Percentiles rank a stretch among this genome's conserved stretches.
phyloP scores from a whole-genome alignment of 2,329 filamentous ascomycete genomes.

The Alternaria hordeiaustralica region DNA sequence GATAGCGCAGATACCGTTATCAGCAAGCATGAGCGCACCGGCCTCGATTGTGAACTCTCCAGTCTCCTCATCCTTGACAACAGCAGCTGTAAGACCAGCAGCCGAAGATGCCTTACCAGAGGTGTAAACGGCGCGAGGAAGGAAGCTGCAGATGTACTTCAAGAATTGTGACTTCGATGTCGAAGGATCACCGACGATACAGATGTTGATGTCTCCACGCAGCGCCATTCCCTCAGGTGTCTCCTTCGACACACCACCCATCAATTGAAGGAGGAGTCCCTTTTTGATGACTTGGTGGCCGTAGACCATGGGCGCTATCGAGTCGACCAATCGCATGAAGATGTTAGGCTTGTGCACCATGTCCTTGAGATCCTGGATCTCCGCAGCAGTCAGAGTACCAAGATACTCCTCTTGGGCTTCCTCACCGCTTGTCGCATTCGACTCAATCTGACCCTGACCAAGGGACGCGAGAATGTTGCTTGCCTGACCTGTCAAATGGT shows the following conservation, averaged over 20 bases:
- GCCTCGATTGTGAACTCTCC: slow-evolving; percentile 99
- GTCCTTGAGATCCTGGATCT: slow-evolving; percentile 88
- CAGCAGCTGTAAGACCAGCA: slow-evolving; percentile 94
- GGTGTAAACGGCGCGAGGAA: slow-evolving; percentile 96
- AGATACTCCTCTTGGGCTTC: slow-evolving; percentile 87
- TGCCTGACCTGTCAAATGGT: slow-evolving; percentile 73
- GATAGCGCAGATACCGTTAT: slow-evolving; percentile 97
- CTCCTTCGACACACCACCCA: slow-evolving; percentile 92
- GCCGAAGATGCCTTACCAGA: slow-evolving; percentile 97
- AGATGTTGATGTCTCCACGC: slow-evolving; percentile 98
- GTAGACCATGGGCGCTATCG: slow-evolving; percentile 95
- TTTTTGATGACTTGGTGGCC: slow-evolving; percentile 98
- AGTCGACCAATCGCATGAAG: slow-evolving; percentile 89
- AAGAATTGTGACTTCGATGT: slow-evolving; percentile 98
- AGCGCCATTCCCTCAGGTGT: slow-evolving; percentile 95
- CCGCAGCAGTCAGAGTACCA: slow-evolving; percentile 80
- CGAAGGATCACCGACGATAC: slow-evolving; percentile 94
- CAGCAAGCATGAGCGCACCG: slow-evolving; percentile 93
- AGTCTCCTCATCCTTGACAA: slow-evolving; percentile 97
- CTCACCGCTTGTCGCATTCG: slow-evolving; percentile 69
- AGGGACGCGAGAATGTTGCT: slow-evolving; percentile 85
- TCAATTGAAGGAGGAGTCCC: slow-evolving; percentile 87
- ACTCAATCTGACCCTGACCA: slow-evolving; percentile 74
- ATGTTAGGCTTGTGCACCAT: slow-evolving; percentile 98
- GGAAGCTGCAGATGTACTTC: slow-evolving; percentile 96